Conservation (phyloP, 768 basidiomycete genomes). For the Auriscalpium vulgare region DNA sequence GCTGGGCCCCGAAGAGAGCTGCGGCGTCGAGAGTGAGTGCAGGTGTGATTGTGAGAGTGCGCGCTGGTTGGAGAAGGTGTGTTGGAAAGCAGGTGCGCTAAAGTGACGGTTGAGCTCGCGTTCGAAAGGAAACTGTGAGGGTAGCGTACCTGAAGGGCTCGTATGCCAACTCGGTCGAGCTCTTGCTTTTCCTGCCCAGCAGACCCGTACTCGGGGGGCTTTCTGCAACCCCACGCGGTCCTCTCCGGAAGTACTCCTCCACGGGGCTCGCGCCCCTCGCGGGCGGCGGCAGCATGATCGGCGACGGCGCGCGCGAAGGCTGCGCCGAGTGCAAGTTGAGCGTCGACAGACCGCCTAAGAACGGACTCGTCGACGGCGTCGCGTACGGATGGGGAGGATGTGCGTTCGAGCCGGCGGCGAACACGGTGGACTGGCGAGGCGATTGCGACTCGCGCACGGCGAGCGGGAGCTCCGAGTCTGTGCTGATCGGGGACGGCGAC, state of each 20-base stretch:
- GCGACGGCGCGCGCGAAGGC: constrained; percentile 65
- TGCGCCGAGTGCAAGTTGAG: constrained; percentile 67
- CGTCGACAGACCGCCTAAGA: constrained; percentile 69
- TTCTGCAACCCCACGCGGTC: constrained; percentile 26
- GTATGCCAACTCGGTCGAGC: constrained; percentile 20
- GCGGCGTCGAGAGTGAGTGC: constrained; percentile 42
- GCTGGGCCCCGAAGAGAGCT: constrained; percentile 57
- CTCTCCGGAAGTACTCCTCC: constrained; percentile 22
- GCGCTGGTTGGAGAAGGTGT: constrained; percentile 22
- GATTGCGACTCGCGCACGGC: constrained; percentile 12
- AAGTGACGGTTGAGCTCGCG: background rate
- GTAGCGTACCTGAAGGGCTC: constrained; percentile 11
- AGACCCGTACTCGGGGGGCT: constrained; percentile 27
- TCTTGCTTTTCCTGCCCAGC: constrained; percentile 19
- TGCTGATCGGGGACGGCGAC: constrained; percentile 63
- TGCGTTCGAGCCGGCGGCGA: constrained; percentile 19
- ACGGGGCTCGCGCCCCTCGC: constrained; percentile 30
- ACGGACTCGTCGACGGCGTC: constrained; percentile 73
- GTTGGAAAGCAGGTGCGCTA: constrained; percentile 24
- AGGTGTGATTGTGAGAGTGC: constrained; percentile 15
- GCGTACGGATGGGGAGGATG: constrained; percentile 20
- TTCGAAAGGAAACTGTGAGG: constrained; percentile 17
- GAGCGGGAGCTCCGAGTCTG: constrained; percentile 46
- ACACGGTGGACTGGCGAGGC: background rate
- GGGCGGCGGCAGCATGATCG: constrained; percentile 54